phyloP scores from a whole-genome alignment of 371 early-diverging fungal genomes.

The Encephalitozoon hellem region DNA sequence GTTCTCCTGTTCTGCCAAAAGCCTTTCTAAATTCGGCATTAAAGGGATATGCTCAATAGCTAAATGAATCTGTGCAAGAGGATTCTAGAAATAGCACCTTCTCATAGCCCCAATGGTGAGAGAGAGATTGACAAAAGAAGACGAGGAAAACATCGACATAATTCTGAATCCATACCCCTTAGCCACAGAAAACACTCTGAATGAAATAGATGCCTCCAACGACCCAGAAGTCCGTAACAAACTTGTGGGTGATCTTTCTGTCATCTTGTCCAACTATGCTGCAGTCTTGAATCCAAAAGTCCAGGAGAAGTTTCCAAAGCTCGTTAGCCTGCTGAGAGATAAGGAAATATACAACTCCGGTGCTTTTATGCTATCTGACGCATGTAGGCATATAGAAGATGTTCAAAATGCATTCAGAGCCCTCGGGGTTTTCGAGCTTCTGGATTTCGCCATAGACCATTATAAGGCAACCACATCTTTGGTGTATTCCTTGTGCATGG shows the following conservation, averaged over 20 bases:
- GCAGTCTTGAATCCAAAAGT: not conserved
- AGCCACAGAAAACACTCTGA: constrained; percentile 13
- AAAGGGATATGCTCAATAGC: not conserved
- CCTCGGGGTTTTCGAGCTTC: constrained; percentile 7
- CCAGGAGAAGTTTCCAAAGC: constrained; percentile 5
- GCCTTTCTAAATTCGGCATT: constrained; percentile 18
- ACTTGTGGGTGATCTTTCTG: not conserved
- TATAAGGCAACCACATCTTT: constrained; percentile 13
- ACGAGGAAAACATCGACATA: constrained; percentile 14
- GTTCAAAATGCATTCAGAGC: constrained; percentile 16
- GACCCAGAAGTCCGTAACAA: not conserved
- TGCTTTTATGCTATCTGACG: not conserved
- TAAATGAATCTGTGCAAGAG: not conserved
- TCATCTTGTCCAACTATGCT: constrained; percentile 9
- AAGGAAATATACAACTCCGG: constrained; percentile 4
- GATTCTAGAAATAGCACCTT: not conserved
- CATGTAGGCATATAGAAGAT: constrained; percentile 3
- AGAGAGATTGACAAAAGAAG: not conserved
- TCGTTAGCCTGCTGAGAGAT: constrained; percentile 1
- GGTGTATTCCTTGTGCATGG: constrained; percentile 14
- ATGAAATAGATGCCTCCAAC: not conserved
- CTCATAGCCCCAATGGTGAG: not conserved
- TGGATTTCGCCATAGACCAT: constrained; percentile 3
- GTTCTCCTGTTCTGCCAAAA: constrained; percentile 33
- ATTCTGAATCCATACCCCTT: constrained; percentile 25